Conservation (phyloP, 108 stramenopile genomes). For the Phaeodactylum tricornutum region DNA sequence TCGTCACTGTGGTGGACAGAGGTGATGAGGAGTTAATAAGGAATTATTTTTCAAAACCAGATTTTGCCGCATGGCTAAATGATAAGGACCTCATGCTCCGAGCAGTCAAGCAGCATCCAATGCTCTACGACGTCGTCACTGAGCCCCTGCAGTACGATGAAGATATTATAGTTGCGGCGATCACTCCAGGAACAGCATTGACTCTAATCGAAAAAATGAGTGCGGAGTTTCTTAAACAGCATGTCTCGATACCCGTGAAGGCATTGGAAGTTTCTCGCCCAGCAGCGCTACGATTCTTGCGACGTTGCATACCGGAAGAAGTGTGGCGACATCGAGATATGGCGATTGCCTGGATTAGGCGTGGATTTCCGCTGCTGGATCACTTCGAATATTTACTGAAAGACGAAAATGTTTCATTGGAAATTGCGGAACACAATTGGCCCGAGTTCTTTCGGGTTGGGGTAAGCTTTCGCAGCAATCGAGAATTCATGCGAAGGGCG, state of each 20-base stretch:
- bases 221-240: too few relatives aligned
- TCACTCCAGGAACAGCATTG: too few relatives aligned
- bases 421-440: constrained; percentile 19
- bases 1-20: too few relatives aligned
- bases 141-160: too few relatives aligned
- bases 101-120: too few relatives aligned
- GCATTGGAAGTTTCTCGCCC: constrained; percentile 5
- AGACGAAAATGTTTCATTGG: constrained; percentile 18
- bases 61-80: too few relatives aligned
- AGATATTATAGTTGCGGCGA: too few relatives aligned
- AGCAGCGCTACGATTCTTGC: constrained; percentile 6
- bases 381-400: constrained; percentile 11
- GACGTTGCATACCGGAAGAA: constrained; percentile 11
- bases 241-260: constrained; percentile 17
- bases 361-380: constrained; percentile 8
- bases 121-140: too few relatives aligned
- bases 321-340: constrained; percentile 20
- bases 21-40: too few relatives aligned
- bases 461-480: constrained; percentile 6
- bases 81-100: too few relatives aligned
- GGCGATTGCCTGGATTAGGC: constrained; percentile 19
- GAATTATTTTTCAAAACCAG: too few relatives aligned
- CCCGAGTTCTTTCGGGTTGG: constrained; percentile 18
- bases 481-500: constrained; percentile 17
- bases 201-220: too few relatives aligned